Evolutionary conservation across 1,139 yeast species (phyloP).

Genomic region (Sugiyamaella pinicola): DNA sequence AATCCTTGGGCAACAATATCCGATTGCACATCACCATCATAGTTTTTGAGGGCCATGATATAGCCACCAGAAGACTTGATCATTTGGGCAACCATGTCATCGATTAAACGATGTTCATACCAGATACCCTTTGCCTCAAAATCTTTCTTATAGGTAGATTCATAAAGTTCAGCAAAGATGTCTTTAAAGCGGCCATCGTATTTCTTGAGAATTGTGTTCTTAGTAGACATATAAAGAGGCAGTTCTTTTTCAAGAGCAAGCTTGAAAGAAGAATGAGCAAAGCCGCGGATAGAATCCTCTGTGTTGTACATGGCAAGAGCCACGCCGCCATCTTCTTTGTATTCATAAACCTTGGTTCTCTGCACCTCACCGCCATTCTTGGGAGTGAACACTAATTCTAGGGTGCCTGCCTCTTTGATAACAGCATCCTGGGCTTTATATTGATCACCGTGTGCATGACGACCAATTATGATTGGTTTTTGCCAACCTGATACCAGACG

Average conservation of each 20-base stretch:
- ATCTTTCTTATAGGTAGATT: constrained; percentile 61
- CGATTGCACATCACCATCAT: constrained; percentile 96
- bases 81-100: constrained; percentile 99
- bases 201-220: constrained; percentile 88
- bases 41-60: constrained; percentile 93
- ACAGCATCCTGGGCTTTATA: constrained; percentile 89
- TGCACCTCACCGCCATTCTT: constrained; percentile 59
- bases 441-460: constrained; percentile 97
- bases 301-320: constrained; percentile 95
- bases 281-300: constrained; percentile 83
- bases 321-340: constrained; percentile 70
- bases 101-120: constrained; percentile 95
- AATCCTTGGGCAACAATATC: constrained; percentile 98
- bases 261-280: constrained; percentile 90
- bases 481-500: constrained; percentile 92
- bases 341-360: constrained; percentile 68
- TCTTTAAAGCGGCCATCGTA: constrained; percentile 96
- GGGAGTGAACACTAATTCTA: constrained; percentile 80
- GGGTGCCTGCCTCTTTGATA: constrained; percentile 74
- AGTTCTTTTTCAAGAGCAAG: constrained; percentile 76
- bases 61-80: constrained; percentile 92
- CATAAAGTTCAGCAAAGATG: constrained; percentile 82
- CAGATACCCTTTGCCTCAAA: constrained; percentile 81
- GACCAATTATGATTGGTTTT: constrained; percentile 91
- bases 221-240: constrained; percentile 84